Conservation (phyloP, 2,329 filamentous ascomycete species). For the Cercospora zeina region DNA sequence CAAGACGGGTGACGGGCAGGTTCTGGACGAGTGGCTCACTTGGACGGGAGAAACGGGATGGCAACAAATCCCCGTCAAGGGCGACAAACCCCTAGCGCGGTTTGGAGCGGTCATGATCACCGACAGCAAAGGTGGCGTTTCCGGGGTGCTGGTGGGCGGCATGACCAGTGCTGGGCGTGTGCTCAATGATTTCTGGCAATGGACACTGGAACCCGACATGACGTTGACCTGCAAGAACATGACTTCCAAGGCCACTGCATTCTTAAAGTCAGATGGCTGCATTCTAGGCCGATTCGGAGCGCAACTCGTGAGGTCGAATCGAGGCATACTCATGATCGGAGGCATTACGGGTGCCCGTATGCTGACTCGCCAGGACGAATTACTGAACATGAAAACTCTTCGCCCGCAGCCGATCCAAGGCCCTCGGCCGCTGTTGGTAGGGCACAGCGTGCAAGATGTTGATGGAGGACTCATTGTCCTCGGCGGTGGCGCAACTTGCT, state of each 20-base stretch:
- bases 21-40: conserved; percentile 47
- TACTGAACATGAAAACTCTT: conserved; percentile 47
- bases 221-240: conserved; percentile 43
- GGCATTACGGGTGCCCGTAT: conserved; percentile 52
- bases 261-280: conserved; percentile 33
- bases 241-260: conserved; percentile 30
- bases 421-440: conserved; percentile 68
- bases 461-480: conserved; percentile 60
- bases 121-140: conserved; percentile 36
- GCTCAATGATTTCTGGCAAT: conserved; percentile 63
- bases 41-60: conserved; percentile 56
- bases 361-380: conserved; percentile 54
- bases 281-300: conserved; percentile 54
- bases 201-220: conserved; percentile 50
- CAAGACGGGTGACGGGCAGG: conserved; percentile 46
- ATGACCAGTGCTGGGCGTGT: conserved; percentile 66
- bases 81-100: conserved; percentile 49
- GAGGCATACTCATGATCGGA: conserved; percentile 54
- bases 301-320: conserved; percentile 49
- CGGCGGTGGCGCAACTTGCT: conserved; percentile 83
- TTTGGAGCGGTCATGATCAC: conserved; percentile 60
- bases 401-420: conserved; percentile 38
- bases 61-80: conserved; percentile 45
- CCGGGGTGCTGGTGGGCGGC: conserved; percentile 71
- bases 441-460: conserved; percentile 59